A percentile compares a stretch with the other conserved stretches of the same genome.
These are phyloP conservation scores for Lepidium didymum DNA, from an alignment of 345 rosid genomes.

Conservation along the genomic window DNA sequence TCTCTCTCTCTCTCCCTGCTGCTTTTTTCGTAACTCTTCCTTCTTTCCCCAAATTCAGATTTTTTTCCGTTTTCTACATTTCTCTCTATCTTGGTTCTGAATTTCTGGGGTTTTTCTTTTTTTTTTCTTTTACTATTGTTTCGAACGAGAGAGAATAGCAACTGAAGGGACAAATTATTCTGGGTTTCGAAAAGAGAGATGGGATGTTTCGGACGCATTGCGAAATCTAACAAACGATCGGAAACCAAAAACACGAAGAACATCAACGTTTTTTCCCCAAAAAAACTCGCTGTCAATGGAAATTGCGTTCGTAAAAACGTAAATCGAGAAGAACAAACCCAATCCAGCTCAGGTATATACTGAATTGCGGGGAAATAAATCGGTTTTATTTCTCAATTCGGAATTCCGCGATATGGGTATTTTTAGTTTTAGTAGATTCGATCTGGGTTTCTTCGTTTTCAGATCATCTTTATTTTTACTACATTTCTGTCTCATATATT, in stretches of 20 bases:
- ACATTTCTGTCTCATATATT: not conserved
- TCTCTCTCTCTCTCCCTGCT: not conserved
- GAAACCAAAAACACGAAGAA: constrained; percentile 17
- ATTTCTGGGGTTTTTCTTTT: not conserved
- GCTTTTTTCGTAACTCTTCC: constrained; percentile 2
- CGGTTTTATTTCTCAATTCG: not conserved
- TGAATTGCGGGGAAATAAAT: not conserved
- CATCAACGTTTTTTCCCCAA: not conserved
- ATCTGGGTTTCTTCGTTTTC: not conserved
- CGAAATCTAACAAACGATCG: constrained; percentile 36
- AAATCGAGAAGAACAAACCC: not conserved
- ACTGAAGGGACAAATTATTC: not conserved
- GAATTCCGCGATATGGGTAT: not conserved
- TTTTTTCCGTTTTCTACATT: not conserved
- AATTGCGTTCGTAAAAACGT: not conserved
- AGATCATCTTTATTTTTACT: not conserved
- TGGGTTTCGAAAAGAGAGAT: constrained; percentile 20
- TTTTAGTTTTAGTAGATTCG: not conserved
- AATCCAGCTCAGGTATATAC: constrained; percentile 11
- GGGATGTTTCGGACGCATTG: constrained; percentile 61
- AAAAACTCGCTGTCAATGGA: not conserved
- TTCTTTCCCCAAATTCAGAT: not conserved
- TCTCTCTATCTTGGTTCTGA: not conserved
- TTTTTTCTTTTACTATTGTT: not conserved
- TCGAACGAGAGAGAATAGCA: not conserved